Percentiles rank a stretch among this genome's conserved stretches.
These are phyloP conservation scores for Phoma herbarum DNA, from an alignment of 2,329 filamentous ascomycete genomes.

Conservation along the genomic window DNA sequence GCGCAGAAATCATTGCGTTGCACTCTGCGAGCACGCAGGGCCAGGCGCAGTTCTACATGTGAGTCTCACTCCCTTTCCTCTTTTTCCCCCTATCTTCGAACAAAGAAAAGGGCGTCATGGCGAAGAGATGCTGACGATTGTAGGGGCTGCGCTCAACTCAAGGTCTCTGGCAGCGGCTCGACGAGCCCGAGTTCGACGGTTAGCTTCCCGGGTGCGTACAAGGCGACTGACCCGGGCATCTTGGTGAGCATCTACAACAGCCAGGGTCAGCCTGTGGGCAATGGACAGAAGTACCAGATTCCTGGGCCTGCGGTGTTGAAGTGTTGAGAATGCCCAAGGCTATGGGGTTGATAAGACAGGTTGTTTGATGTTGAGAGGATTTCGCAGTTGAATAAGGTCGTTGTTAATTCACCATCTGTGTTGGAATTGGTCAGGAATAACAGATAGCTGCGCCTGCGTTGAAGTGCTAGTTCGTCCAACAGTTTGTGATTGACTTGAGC, in stretches of 20 bases:
- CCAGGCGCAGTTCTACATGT: conserved; percentile 56
- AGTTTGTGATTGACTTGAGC: too few relatives aligned
- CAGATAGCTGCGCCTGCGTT: too few relatives aligned
- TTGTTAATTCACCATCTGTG: too few relatives aligned
- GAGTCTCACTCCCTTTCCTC: not conserved
- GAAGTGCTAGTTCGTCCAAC: too few relatives aligned
- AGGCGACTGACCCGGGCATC: conserved; percentile 42
- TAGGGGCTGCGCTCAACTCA: conserved; percentile 49
- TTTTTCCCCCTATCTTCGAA: not conserved
- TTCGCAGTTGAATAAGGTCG: too few relatives aligned
- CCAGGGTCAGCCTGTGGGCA: conserved; percentile 24
- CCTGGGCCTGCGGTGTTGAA: conserved; percentile 61
- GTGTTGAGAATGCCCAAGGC: too few relatives aligned
- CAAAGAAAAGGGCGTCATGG: too few relatives aligned
- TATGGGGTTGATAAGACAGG: too few relatives aligned
- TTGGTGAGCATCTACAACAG: conserved; percentile 43
- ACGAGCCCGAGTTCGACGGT: conserved; percentile 38
- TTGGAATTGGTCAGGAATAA: too few relatives aligned
- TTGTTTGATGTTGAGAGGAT: too few relatives aligned
- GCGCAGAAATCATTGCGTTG: conserved; percentile 57
- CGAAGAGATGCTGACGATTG: conserved; percentile 15
- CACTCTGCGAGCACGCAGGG: conserved; percentile 46
- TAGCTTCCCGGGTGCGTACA: conserved; percentile 47
- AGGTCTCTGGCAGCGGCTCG: conserved; percentile 34
- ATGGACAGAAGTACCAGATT: conserved; percentile 54